Conservation (phyloP, 345 rosid species). For the Pugionium dolabratum region DNA sequence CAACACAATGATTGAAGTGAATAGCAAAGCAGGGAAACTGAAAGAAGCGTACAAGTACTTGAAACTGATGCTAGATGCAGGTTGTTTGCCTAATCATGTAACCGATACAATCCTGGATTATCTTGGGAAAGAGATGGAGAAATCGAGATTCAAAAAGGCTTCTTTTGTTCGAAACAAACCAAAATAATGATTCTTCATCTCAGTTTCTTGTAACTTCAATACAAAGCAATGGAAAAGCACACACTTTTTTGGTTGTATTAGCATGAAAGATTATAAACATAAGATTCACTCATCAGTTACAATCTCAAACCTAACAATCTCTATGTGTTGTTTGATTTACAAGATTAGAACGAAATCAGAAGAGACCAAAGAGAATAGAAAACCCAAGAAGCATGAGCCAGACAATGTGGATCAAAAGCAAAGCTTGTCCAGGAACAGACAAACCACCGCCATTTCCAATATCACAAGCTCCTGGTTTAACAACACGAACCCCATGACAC, state of each 20-base stretch:
- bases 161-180: conserved; percentile 49
- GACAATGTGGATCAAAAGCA: conserved; percentile 83
- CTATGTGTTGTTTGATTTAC: neutral
- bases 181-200: conserved; percentile 12
- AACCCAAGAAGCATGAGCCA: conserved; percentile 89
- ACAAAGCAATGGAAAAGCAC: conserved; percentile 5
- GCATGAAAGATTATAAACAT: conserved; percentile 25
- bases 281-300: neutral
- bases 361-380: conserved; percentile 77
- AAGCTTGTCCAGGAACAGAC: conserved; percentile 83
- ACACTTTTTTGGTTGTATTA: neutral
- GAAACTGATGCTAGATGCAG: conserved; percentile 72
- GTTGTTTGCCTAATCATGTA: conserved; percentile 76
- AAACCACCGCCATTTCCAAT: conserved; percentile 67
- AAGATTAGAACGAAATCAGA: conserved; percentile 39
- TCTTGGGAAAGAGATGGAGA: conserved; percentile 72
- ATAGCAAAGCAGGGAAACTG: conserved; percentile 71
- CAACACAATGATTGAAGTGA: conserved; percentile 82
- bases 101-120: conserved; percentile 78
- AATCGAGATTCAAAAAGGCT: conserved; percentile 62
- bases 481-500: conserved; percentile 65
- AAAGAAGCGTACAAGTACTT: conserved; percentile 77
- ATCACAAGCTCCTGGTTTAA: conserved; percentile 74
- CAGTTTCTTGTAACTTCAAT: conserved; percentile 8
- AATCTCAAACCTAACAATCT: conserved; percentile 8